Evolutionary conservation across 495 filamentous ascomycete species (phyloP).

Genomic region (Neurospora sp.): DNA sequence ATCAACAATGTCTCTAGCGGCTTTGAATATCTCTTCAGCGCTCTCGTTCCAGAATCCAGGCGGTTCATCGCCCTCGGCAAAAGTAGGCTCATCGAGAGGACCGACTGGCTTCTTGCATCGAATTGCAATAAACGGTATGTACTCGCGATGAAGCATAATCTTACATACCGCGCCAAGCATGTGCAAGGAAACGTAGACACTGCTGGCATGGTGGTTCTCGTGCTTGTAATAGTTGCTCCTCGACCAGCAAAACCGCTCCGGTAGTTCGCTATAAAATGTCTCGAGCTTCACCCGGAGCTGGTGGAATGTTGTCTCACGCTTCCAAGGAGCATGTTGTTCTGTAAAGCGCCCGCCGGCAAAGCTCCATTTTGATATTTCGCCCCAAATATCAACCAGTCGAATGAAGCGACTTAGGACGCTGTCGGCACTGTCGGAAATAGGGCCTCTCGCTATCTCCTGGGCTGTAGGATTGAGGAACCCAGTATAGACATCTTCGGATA

Average conservation of each 20-base stretch:
- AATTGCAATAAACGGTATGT: constrained; percentile 72
- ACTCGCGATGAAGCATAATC: constrained; percentile 73
- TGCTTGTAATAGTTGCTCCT: constrained; percentile 70
- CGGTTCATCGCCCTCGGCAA: constrained; percentile 40
- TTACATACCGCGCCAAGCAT: constrained; percentile 65
- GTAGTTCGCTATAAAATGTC: constrained; percentile 57
- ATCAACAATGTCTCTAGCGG: constrained; percentile 65
- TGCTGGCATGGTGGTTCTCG: constrained; percentile 63
- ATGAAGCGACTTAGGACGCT: constrained; percentile 67
- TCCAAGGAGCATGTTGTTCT: constrained; percentile 54
- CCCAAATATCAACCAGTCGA: constrained; percentile 69
- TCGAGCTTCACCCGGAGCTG: constrained; percentile 50
- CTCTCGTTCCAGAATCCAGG: constrained; percentile 63
- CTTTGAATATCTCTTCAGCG: constrained; percentile 61
- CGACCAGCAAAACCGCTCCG: constrained; percentile 60
- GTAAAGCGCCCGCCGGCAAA: constrained; percentile 59
- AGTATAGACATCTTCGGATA: constrained; percentile 56
- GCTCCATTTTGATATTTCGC: constrained; percentile 65
- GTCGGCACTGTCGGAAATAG: constrained; percentile 52
- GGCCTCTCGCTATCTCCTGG: constrained; percentile 16
- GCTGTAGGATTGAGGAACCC: constrained; percentile 32
- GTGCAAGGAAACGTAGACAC: constrained; percentile 68
- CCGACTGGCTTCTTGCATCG: constrained; percentile 58
- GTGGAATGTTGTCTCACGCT: constrained; percentile 50
- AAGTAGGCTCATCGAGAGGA: constrained; percentile 61